Evolutionary conservation across 2,329 filamentous ascomycete genomes (phyloP).

Genomic region (Alternaria sp.): DNA sequence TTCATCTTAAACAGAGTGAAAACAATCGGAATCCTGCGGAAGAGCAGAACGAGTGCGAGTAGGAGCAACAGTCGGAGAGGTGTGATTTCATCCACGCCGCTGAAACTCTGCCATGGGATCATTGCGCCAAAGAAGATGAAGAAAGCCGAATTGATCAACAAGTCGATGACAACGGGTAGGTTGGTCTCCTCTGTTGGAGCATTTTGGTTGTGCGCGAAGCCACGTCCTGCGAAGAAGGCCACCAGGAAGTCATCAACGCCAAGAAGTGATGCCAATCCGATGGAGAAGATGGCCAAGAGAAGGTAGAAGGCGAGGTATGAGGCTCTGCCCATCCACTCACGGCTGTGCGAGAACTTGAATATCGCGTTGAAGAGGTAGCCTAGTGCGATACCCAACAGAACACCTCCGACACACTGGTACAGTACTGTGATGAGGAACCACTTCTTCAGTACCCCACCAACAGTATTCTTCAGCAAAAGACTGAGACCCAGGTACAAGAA

Average conservation of each 20-base stretch:
- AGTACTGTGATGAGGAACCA: conserved; percentile 64
- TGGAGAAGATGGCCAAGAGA: conserved; percentile 61
- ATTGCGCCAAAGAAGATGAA: conserved; percentile 66
- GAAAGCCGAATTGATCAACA: conserved; percentile 64
- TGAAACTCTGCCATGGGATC: conserved; percentile 61
- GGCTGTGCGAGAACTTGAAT: conserved; percentile 57
- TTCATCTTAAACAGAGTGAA: conserved; percentile 56
- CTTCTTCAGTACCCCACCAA: conserved; percentile 56
- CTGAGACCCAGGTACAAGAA: conserved; percentile 64
- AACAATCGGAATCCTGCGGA: conserved; percentile 63
- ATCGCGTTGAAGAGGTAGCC: conserved; percentile 58
- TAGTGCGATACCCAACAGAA: conserved; percentile 57
- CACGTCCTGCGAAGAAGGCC: conserved; percentile 63
- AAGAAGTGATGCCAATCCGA: conserved; percentile 61
- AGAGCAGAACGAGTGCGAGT: conserved; percentile 59
- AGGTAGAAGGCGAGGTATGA: conserved; percentile 65
- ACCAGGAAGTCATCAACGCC: conserved; percentile 66
- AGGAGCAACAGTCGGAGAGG: conserved; percentile 56
- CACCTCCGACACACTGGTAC: conserved; percentile 63
- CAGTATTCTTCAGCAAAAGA: conserved; percentile 51
- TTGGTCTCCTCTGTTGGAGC: conserved; percentile 57
- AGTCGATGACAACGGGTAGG: conserved; percentile 61
- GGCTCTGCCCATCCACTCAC: conserved; percentile 58
- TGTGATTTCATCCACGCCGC: conserved; percentile 46
- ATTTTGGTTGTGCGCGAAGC: conserved; percentile 64